Evolutionary conservation across 257 asterid species (phyloP), one percentile per base, ranked within the genome.

Genomic region (Anisodus acutangulus): DNA sequence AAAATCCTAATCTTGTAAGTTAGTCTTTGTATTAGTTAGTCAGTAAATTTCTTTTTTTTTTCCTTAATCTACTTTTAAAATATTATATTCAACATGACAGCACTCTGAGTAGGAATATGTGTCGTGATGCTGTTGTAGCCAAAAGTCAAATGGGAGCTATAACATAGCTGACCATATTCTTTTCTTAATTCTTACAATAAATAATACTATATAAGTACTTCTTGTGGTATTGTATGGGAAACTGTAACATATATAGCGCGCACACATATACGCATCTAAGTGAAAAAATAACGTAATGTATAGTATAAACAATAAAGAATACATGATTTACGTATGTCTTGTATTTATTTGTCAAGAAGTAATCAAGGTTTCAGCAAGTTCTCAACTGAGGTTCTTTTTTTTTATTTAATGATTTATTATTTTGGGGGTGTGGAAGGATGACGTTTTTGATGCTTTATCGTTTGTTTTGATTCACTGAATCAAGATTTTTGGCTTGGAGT

Each of bases 1-100:
- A 89, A 90, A 88, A 41, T 41, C 86, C 79, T 86, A 76, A 67
- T 49, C 68, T 94, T 92, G 93, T 91, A 89, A 85, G 87, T 82
- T 91, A 79, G 86, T 85, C 49, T 55, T 89, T 92, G 94, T 87
- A 88, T 57, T 82, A 81, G 64, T 86, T 82, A 66, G 80, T 9
- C 26, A 4, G 55, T 85, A 45, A 35, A 62, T 81, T 83, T 85
- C 83, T 63, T 54, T 66, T 31, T 55, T 35, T 17, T 79, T 31
- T 31, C 35, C 35, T 31, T 22, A 15, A 31, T 55, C 35, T 53
- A 37, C 31, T 55, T 53, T 22, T 45, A 4, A 80, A 59, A 16
- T 80, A 3, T 45, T 51, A 60, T 86, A 59, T 87, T 89, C 86
- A 88, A 89, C 82, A 87, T 87, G 74, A 86, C 69, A 89, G 70